Evolutionary conservation across 2,329 filamentous ascomycete species (phyloP).

Genomic region (Trichoderma koningiopsis): DNA sequence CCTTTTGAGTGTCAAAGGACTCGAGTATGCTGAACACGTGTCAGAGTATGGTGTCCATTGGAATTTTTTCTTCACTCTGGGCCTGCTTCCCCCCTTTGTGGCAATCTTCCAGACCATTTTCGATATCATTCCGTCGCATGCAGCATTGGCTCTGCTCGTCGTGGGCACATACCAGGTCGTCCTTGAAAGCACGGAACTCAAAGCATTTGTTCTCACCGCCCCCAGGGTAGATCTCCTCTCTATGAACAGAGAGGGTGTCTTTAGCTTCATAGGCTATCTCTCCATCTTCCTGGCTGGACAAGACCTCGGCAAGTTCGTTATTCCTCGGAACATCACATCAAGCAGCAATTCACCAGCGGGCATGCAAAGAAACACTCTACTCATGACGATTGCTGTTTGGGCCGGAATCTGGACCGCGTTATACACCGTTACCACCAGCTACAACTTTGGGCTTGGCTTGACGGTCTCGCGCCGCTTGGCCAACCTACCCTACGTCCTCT

Average conservation of each 20-base stretch:
- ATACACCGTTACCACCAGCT: conserved; percentile 69
- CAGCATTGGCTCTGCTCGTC: conserved; percentile 70
- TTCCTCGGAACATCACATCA: conserved; percentile 60
- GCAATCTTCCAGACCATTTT: conserved; percentile 78
- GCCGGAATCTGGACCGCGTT: conserved; percentile 68
- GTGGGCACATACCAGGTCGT: conserved; percentile 71
- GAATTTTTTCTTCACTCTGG: conserved; percentile 99
- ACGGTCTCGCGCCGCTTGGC: conserved; percentile 85
- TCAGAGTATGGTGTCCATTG: conserved; percentile 98
- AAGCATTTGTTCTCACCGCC: conserved; percentile 79
- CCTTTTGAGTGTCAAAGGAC: conserved; percentile 84
- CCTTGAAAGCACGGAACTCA: conserved; percentile 76
- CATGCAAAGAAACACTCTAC: conserved; percentile 57
- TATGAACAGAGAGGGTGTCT: conserved; percentile 93
- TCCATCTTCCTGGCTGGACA: conserved; percentile 93
- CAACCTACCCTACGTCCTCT: conserved; percentile 90
- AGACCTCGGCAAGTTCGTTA: conserved; percentile 75
- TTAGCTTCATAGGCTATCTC: conserved; percentile 90
- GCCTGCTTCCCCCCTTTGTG: conserved; percentile 83
- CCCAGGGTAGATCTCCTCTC: conserved; percentile 78
- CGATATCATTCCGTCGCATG: conserved; percentile 72
- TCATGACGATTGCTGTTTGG: conserved; percentile 66
- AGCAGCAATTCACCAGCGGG: conserved; percentile 46
- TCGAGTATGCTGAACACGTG: conserved; percentile 96
- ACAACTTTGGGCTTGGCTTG: conserved; percentile 70